Evolutionary conservation across 2,329 filamentous ascomycete genomes (phyloP).

Genomic region (Alternaria sp.): DNA sequence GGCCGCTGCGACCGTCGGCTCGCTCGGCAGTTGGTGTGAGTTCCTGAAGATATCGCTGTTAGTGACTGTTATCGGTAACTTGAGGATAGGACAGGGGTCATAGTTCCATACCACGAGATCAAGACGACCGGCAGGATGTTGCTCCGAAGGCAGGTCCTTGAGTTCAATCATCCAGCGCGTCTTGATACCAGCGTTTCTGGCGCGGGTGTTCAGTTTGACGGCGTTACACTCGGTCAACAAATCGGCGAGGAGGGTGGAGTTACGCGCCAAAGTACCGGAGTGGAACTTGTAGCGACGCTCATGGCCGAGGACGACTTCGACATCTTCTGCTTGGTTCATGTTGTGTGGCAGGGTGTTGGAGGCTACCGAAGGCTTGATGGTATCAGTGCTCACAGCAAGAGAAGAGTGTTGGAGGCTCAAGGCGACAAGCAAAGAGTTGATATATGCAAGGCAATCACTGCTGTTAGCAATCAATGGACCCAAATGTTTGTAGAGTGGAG

Average conservation of each 20-base stretch:
- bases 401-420: background rate
- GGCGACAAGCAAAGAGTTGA: background rate
- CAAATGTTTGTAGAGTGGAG: background rate
- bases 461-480: background rate
- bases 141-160: constrained; percentile 21
- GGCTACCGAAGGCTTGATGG: background rate
- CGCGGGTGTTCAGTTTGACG: constrained; percentile 31
- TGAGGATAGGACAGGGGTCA: background rate
- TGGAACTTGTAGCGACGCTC: constrained; percentile 43
- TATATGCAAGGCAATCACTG: background rate
- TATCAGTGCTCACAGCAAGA: background rate
- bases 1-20: constrained; percentile 18
- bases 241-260: constrained; percentile 37
- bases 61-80: background rate
- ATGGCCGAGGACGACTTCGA: constrained; percentile 41
- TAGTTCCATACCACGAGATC: constrained; percentile 32
- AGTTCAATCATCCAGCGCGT: constrained; percentile 45
- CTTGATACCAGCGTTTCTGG: constrained; percentile 31
- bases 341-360: background rate
- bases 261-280: constrained; percentile 42
- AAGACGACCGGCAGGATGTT: constrained; percentile 31
- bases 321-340: constrained; percentile 47
- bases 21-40: constrained; percentile 44
- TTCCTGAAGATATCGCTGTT: constrained; percentile 29
- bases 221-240: constrained; percentile 41